Evolutionary conservation across 2,329 filamentous ascomycete species (phyloP).

Genomic region (Xylaria sp.): DNA sequence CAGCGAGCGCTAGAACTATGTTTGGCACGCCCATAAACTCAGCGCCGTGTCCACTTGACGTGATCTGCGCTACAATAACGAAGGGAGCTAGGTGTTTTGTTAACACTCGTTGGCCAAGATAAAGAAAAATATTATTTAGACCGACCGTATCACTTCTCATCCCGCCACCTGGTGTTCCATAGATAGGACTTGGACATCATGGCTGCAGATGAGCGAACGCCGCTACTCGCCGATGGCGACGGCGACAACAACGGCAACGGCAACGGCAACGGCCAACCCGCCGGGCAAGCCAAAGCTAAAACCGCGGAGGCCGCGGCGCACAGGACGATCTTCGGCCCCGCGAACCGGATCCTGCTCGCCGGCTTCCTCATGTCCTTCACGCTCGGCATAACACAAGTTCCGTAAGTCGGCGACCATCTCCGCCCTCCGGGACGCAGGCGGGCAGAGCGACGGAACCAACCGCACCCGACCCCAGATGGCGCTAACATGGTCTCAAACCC

Average conservation of each 20-base stretch:
- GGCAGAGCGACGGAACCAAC: not conserved
- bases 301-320: slow-evolving; percentile 9
- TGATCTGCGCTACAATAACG: not conserved
- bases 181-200: slow-evolving; percentile 11
- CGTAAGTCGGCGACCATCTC: slow-evolving; percentile 29
- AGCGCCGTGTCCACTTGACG: not conserved
- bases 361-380: slow-evolving; percentile 42
- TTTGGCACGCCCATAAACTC: not conserved
- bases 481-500: not conserved
- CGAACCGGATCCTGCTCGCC: slow-evolving; percentile 41
- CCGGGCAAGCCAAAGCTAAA: not conserved
- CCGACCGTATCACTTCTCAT: not conserved
- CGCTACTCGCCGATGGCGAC: slow-evolving; percentile 15
- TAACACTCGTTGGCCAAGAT: not conserved
- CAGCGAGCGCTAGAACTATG: not conserved
- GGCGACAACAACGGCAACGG: not conserved
- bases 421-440: not conserved
- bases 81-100: not conserved
- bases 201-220: slow-evolving; percentile 35
- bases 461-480: not conserved
- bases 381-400: slow-evolving; percentile 42
- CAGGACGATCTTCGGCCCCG: slow-evolving; percentile 34
- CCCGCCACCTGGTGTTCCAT: not conserved
- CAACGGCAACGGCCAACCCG: slow-evolving; percentile 4
- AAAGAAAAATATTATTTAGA: not conserved